Base-by-base conservation (phyloP, 2,329 filamentous ascomycete species). In the Ceratocystis cacaofunesta region DNA sequence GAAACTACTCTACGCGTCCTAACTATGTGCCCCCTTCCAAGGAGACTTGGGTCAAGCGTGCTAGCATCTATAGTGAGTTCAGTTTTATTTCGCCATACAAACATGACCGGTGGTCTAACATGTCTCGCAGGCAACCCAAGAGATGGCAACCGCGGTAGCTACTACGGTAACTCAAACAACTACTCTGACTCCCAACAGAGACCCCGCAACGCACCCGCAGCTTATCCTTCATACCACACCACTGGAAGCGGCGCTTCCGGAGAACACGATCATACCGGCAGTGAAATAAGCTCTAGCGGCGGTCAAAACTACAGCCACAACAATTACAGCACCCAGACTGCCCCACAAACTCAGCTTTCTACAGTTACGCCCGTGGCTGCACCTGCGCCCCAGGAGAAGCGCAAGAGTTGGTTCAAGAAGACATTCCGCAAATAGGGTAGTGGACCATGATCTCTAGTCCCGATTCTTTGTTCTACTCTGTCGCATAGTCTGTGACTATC, bases 341-440 rank as follows among this genome's bases (percentile, higher is more conserved):
- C 70, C 68, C 62, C 63, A 55, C 22, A 70, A 57, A 66, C 68
- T 3, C 61, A 48, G 36, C 65, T 64, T 57, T 36, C 68, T 25
- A 61, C 52, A 36, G 36, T 62, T 19, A 63, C 65, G 12, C 36
- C 65, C 17, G 65, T 57, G 41, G 61, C 52, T 17, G 64, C 63
- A 43, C 58, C 66, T 25, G 62, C 68, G 5, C 68, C 70, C 22
- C 72, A 72, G 12, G 87, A 91, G 68, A 96, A 95, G 80, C 82
- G 89, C 69, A 92, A 91, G 81, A 94, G 91, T 73, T 96, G 92
- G 90, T 86, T 97, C 71, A 85, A 88, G 72, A 84, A 85, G 70
- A 82, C 86, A 65, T 67, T 67, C 65, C 65, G 65, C 55, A 67
- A 67, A 67, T 67, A 67, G 65, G 50, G 62, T 17, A 67, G 65